Evolutionary conservation across 805 yeast species (phyloP), one percentile per base, ranked within the genome.

Genomic region (Vanderwaltozyma tropicalis): DNA sequence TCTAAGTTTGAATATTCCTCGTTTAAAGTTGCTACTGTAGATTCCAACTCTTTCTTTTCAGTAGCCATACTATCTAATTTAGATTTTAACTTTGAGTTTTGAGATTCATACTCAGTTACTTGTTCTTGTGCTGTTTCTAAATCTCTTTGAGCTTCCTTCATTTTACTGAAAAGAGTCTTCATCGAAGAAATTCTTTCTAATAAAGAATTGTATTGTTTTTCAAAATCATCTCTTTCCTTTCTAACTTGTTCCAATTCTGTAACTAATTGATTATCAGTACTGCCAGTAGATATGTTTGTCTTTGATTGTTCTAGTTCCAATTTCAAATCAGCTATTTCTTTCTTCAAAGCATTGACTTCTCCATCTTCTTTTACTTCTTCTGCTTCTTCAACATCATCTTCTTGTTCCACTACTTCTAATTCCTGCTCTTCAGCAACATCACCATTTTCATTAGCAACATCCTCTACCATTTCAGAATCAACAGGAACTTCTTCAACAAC

Each of bases 81-180:
- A 20, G 47, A 57, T 47, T 55, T 66, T 46, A 62, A 44, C 24
- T 55, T 58, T 13, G 57, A 15, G 57, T 62, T 61, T 57, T 67
- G 63, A 50, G 62, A 44, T 63, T 67, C 64, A 56, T 73, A 54
- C 60, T 72, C 61, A 53, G 58, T 62, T 36, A 75, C 57, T 44
- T 72, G 73, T 14, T 67, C 72, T 45, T 73, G 72, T 1, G 72
- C 66, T 4, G 61, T 63, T 30, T 72, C 84, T 15, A 83, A 62
- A 46, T 80, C 83, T 3, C 57, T 61, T 50, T 81, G 80, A 0
- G 85, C 64, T 40, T 74, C 80, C 51, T 81, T 79, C 84, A 81
- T 80, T 45, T 82, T 81, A 28, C 63, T 67, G 56, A 82, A 82
- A 2, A 82, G 71, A 1, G 78, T 63, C 46, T 80, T 82, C 89